Percentiles rank a stretch among this genome's conserved stretches.
Evolutionary conservation across 2,329 filamentous ascomycete species (phyloP).

Genomic region (Trichocomaceae sp.): DNA sequence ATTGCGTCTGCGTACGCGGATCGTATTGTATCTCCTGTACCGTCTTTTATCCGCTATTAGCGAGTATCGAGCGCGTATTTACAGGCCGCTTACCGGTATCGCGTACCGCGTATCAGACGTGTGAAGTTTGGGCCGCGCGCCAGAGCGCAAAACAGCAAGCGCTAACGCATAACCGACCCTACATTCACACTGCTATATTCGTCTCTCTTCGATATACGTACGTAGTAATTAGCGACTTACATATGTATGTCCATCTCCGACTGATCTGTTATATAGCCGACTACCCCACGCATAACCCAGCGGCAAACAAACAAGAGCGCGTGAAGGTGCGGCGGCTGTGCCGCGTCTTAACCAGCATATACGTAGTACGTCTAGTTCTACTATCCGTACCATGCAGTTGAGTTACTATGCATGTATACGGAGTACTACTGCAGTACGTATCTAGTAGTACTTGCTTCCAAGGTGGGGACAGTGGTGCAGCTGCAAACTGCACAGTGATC

Average conservation of each 20-base stretch:
- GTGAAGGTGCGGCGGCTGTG: no score
- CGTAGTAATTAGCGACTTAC: no score
- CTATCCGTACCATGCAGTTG: no score
- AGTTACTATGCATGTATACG: no score
- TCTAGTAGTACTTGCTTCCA: not conserved
- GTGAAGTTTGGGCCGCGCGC: constrained; percentile 8
- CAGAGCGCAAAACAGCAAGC: constrained; percentile 4
- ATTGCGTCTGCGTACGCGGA: not conserved
- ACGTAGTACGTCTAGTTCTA: no score
- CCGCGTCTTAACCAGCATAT: no score
- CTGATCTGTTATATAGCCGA: no score
- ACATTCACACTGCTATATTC: not conserved
- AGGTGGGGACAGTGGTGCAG: not conserved
- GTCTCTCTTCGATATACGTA: not conserved
- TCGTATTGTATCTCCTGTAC: not conserved
- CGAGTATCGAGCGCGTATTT: not conserved
- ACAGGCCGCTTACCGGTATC: not conserved
- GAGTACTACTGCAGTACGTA: no score
- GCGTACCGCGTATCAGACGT: no score
- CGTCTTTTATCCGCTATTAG: not conserved
- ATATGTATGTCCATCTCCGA: no score
- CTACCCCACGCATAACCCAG: no score
- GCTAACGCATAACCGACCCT: constrained; percentile 1
- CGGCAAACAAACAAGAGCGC: no score
- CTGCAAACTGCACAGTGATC: constrained; percentile 5